Evolutionary conservation across 2,329 filamentous ascomycete species (phyloP).

Genomic region (Fusarium fracticaudum): DNA sequence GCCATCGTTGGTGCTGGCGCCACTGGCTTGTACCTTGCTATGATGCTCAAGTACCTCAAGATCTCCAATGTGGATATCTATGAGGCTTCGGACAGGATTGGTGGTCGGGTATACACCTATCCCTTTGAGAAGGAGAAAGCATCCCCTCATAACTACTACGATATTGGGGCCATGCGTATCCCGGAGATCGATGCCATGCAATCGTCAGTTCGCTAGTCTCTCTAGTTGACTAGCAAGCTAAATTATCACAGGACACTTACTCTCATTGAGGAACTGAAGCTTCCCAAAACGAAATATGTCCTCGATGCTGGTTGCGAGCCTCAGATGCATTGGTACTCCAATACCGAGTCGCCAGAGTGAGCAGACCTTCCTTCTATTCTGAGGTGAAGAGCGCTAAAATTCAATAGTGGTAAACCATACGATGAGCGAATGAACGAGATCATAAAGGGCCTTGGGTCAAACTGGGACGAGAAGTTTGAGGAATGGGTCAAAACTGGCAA

Average conservation of each 20-base stretch:
- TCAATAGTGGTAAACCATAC: background rate
- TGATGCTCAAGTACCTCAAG: constrained; percentile 24
- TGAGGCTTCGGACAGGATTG: constrained; percentile 17
- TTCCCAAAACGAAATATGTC: background rate
- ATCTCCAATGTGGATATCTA: constrained; percentile 24
- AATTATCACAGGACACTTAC: background rate
- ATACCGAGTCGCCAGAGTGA: background rate
- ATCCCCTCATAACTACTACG: constrained; percentile 26
- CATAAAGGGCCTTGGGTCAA: background rate
- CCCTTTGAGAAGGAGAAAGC: background rate
- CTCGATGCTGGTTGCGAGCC: background rate
- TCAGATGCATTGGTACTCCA: constrained; percentile 6
- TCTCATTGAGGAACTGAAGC: background rate
- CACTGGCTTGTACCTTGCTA: constrained; percentile 20
- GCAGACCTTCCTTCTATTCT: rapidly evolving
- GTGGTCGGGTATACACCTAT: constrained; percentile 9
- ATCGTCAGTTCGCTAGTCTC: background rate
- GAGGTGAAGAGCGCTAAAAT: background rate
- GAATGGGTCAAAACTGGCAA: background rate
- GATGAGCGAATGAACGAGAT: background rate
- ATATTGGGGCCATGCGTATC: constrained; percentile 29
- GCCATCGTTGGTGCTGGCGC: constrained; percentile 25
- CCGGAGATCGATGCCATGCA: constrained; percentile 19
- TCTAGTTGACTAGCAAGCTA: rapidly evolving
- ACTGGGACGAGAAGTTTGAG: constrained; percentile 4